Base-by-base conservation (phyloP, 495 filamentous ascomycete genomes). In the Letharia lupina region DNA sequence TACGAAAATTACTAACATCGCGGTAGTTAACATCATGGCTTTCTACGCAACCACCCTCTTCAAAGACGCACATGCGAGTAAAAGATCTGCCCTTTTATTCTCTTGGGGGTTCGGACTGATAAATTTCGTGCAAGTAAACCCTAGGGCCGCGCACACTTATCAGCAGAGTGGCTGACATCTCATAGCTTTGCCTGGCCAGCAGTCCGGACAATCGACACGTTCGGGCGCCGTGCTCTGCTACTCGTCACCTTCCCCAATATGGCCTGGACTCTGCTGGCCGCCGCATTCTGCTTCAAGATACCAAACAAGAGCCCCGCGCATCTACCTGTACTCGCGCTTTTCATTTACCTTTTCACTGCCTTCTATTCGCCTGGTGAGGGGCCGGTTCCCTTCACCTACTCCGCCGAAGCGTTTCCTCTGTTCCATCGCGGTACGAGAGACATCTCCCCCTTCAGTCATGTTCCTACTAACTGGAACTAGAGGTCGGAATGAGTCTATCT, bases 231-330 rank as follows among this genome's bases (percentile, higher is more conserved):
- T 33, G 79, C 80, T 20, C 81, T 96, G 2, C 82, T 94, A 1
- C 82, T 94, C 8, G 89, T 91, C 74, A 96, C 91, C 15, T 93
- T 93, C 75, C 91, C 91, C 0, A 81, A 91, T 56, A 93, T 94
- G 90, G 85, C 81, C 44, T 90, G 88, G 87, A 88, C 87, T 35
- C 77, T 93, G 13, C 79, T 93, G 1, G 86, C 84, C 4, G 88
- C 86, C 3, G 89, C 87, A 0, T 81, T 91, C 60, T 88, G 80
- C 72, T 91, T 85, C 70, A 83, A 85, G 62, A 86, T 93, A 66
- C 85, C 86, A 0, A 60, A 69, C 3, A 48, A 67, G 13, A 79
- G 64, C 59, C 74, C 65, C 1, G 83, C 84, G 0, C 87, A 89
- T 70, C 71, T 87, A 1, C 86, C 75, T 4, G 71, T 88, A 0